A percentile compares a stretch with the other conserved stretches of the same genome.
Conservation (phyloP, 78 protist genomes). For the Dictyostelium purpureum region DNA sequence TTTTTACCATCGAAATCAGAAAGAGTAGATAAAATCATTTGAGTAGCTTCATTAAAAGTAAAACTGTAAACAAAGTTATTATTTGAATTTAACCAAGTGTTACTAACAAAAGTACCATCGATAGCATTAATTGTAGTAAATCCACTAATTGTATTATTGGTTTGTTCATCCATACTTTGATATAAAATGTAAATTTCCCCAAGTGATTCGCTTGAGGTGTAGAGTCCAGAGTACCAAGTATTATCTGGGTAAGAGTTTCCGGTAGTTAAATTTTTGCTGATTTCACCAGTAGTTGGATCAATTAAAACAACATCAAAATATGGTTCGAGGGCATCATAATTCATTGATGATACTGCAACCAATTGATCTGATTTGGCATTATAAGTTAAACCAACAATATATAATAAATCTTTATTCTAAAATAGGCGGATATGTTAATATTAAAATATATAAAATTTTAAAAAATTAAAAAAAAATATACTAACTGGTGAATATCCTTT, state of each 20-base stretch:
- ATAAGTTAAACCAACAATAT: slow-evolving; percentile 39
- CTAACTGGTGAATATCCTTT: slow-evolving; percentile 57
- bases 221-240: slow-evolving; percentile 42
- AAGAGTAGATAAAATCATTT: not conserved
- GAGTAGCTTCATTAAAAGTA: not conserved
- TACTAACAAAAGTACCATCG: not conserved
- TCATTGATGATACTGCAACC: slow-evolving; percentile 31
- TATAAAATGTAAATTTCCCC: not conserved
- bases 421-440: not conserved
- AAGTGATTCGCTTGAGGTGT: slow-evolving; percentile 2
- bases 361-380: slow-evolving; percentile 34
- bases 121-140: not conserved
- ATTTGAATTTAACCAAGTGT: not conserved
- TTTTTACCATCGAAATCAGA: not conserved
- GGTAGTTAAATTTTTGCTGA: not conserved
- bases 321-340: not conserved
- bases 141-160: slow-evolving; percentile 28
- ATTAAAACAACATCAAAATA: slow-evolving; percentile 47
- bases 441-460: not conserved
- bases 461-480: not conserved
- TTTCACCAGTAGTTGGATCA: slow-evolving; percentile 33
- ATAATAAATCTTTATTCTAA: slow-evolving; percentile 20
- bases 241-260: slow-evolving; percentile 15
- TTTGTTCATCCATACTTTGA: slow-evolving; percentile 4
- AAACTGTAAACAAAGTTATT: slow-evolving; percentile 14